phyloP scores from a whole-genome alignment of 2,329 filamentous ascomycete species.

The Salinomyces thailandicus region DNA sequence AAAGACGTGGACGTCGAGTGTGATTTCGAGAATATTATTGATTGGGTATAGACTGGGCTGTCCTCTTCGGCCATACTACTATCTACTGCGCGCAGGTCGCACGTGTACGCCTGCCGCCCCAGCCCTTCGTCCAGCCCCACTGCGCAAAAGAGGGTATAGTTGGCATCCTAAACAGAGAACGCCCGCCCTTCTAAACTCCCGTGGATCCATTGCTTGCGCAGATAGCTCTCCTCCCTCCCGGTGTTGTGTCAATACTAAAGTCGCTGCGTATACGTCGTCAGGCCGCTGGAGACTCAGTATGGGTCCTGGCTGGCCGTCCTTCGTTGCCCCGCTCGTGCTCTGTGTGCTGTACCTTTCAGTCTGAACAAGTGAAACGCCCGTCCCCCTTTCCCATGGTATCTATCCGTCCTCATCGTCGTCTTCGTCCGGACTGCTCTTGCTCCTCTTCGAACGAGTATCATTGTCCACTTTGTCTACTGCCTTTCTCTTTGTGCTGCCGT shows the following conservation, averaged over 20 bases:
- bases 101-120: too few species aligned
- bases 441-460: slow-evolving; percentile 20
- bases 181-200: neutral
- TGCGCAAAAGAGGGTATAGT: too few species aligned
- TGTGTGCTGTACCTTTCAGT: neutral
- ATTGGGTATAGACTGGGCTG: too few species aligned
- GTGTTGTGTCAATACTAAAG: neutral
- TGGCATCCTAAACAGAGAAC: neutral
- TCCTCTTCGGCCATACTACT: too few species aligned
- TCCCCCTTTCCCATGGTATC: too few species aligned
- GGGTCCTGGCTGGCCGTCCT: neutral
- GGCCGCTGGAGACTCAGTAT: neutral
- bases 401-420: slow-evolving; percentile 26
- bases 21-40: too few species aligned
- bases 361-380: neutral
- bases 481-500: slow-evolving; percentile 40
- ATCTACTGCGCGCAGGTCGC: too few species aligned
- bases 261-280: slow-evolving; percentile 1
- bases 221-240: neutral
- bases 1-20: too few species aligned
- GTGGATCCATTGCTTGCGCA: slow-evolving; percentile 2
- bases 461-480: slow-evolving; percentile 27
- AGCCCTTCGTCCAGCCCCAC: too few species aligned
- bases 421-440: slow-evolving; percentile 25
- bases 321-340: slow-evolving; percentile 1